These are phyloP conservation scores for Borealophlyctis nickersoniae DNA, from an alignment of 192 early-diverging fungal species.

Conservation along the genomic window DNA sequence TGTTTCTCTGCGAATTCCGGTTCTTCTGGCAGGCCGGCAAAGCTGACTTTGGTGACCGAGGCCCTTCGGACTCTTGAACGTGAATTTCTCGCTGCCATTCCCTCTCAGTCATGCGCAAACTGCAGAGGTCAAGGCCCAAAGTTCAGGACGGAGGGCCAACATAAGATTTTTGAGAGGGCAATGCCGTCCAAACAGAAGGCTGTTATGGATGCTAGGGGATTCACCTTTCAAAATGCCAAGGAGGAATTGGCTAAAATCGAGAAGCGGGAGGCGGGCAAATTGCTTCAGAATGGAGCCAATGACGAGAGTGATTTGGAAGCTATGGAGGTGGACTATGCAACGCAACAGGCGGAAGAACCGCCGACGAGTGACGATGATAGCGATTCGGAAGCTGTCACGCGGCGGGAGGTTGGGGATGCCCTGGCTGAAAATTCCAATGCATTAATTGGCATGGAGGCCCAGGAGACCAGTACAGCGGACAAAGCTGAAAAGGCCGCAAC, in stretches of 20 bases:
- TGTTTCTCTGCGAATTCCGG: slow-evolving; percentile 27
- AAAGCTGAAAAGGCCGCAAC: neutral
- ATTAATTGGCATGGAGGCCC: neutral
- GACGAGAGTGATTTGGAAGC: slow-evolving; percentile 30
- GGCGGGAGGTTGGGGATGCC: neutral
- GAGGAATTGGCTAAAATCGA: no score
- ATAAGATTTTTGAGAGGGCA: slow-evolving; percentile 81
- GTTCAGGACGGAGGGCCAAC: slow-evolving; percentile 74
- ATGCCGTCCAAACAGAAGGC: slow-evolving; percentile 63
- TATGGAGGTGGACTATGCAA: neutral
- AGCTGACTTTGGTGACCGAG: slow-evolving; percentile 46
- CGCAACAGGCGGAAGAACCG: slow-evolving; percentile 12
- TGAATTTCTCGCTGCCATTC: slow-evolving; percentile 45
- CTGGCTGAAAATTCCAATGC: no score
- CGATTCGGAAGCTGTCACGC: slow-evolving; percentile 1
- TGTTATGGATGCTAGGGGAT: slow-evolving; percentile 55
- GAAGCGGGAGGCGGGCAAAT: slow-evolving; percentile 16
- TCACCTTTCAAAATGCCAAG: slow-evolving; percentile 45
- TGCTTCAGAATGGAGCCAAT: slow-evolving; percentile 4
- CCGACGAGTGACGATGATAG: no score
- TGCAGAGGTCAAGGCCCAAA: slow-evolving; percentile 58
- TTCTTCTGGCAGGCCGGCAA: slow-evolving; percentile 17
- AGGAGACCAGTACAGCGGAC: slow-evolving; percentile 6
- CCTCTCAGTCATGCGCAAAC: slow-evolving; percentile 38
- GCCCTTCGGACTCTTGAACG: slow-evolving; percentile 44